phyloP scores from a whole-genome alignment of 2,329 filamentous ascomycete species.

The Fusarium heterosporum region DNA sequence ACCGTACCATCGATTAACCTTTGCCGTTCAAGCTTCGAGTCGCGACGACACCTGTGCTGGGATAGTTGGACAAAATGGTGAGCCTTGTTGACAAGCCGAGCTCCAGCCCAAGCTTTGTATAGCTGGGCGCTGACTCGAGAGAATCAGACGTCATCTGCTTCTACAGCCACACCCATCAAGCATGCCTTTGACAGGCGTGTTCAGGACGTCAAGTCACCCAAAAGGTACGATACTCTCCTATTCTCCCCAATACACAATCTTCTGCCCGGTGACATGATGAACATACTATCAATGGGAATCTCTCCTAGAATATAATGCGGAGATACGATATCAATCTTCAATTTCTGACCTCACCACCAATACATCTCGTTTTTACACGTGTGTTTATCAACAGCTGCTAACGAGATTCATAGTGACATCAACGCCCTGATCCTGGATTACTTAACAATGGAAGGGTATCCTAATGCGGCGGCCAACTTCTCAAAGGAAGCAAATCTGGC shows the following conservation, averaged over 20 bases:
- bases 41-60: slow-evolving; percentile 16
- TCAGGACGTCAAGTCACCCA: slow-evolving; percentile 85
- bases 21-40: slow-evolving; percentile 30
- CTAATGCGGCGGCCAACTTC: slow-evolving; percentile 91
- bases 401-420: slow-evolving; percentile 76
- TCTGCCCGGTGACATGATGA: slow-evolving; percentile 73
- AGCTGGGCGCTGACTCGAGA: slow-evolving; percentile 33
- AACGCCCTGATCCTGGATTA: slow-evolving; percentile 97
- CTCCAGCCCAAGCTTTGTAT: slow-evolving; percentile 22
- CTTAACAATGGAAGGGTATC: slow-evolving; percentile 94
- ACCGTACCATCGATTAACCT: slow-evolving; percentile 16
- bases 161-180: slow-evolving; percentile 76
- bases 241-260: neutral
- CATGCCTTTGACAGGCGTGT: slow-evolving; percentile 84
- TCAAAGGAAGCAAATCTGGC: slow-evolving; percentile 91
- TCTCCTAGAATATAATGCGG: slow-evolving; percentile 97
- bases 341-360: slow-evolving; percentile 63
- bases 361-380: slow-evolving; percentile 10
- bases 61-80: slow-evolving; percentile 42
- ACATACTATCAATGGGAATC: slow-evolving; percentile 99
- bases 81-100: slow-evolving; percentile 26
- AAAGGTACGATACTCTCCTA: slow-evolving; percentile 74
- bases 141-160: slow-evolving; percentile 75
- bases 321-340: slow-evolving; percentile 78
- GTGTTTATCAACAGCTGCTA: slow-evolving; percentile 40